These are phyloP conservation scores for Paramecium caudatum DNA, from an alignment of 73 alveolate species.

Conservation along the genomic window DNA sequence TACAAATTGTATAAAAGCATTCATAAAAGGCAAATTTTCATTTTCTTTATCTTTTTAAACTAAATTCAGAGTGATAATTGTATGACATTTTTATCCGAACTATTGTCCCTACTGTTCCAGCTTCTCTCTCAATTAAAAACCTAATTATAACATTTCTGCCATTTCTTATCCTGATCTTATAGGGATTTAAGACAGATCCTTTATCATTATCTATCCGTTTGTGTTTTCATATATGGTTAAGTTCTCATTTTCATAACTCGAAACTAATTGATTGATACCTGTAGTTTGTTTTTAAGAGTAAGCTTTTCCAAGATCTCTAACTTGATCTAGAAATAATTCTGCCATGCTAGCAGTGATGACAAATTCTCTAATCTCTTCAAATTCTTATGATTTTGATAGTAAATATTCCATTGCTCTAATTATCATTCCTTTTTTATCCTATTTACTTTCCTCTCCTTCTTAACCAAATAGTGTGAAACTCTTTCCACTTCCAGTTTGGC, in stretches of 20 bases:
- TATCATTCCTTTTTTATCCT: constrained; percentile 66
- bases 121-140: constrained; percentile 71
- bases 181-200: constrained; percentile 54
- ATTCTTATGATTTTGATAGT: constrained; percentile 66
- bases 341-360: constrained; percentile 66
- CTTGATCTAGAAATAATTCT: constrained; percentile 71
- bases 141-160: constrained; percentile 58
- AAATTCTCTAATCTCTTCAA: constrained; percentile 75
- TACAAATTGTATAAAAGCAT: constrained; percentile 63
- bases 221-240: constrained; percentile 64
- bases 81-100: constrained; percentile 66
- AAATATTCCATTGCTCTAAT: constrained; percentile 69
- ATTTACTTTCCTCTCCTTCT: constrained; percentile 47
- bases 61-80: constrained; percentile 57
- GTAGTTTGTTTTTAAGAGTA: constrained; percentile 19
- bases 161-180: constrained; percentile 50
- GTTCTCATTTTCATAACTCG: constrained; percentile 72
- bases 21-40: constrained; percentile 73
- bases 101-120: constrained; percentile 45
- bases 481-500: constrained; percentile 78
- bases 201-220: constrained; percentile 46
- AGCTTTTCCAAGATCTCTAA: constrained; percentile 72
- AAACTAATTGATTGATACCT: background rate
- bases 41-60: constrained; percentile 76
- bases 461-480: constrained; percentile 72